These are phyloP conservation scores for Cucumis melo DNA, from an alignment of 306 rosid species.

Conservation along the genomic window DNA sequence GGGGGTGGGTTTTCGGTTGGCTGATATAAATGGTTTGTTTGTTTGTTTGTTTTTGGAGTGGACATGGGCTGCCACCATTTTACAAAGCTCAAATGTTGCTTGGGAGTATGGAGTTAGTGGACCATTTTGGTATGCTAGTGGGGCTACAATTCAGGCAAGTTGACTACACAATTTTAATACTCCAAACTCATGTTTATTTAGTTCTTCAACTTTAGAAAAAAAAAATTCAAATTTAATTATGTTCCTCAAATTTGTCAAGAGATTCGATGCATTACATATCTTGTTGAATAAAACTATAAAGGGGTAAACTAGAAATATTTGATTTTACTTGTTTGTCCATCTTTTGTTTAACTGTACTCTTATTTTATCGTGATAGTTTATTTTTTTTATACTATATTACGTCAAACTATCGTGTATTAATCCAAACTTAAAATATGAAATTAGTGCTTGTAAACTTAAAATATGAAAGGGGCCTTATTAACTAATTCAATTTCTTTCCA, in stretches of 20 bases:
- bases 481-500: too few species aligned
- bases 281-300: not conserved
- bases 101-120: conserved; percentile 95
- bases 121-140: conserved; percentile 98
- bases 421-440: too few species aligned
- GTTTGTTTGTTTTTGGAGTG: conserved; percentile 39
- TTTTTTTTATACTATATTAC: too few species aligned
- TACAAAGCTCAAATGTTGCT: conserved; percentile 93
- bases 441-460: too few species aligned
- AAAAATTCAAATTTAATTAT: not conserved
- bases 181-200: not conserved
- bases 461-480: too few species aligned
- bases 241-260: not conserved
- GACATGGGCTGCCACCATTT: conserved; percentile 95
- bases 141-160: conserved; percentile 86
- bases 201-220: not conserved
- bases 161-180: not conserved
- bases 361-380: not conserved
- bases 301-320: too few species aligned
- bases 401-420: not conserved
- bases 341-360: not conserved
- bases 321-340: too few species aligned
- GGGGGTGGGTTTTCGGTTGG: not conserved
- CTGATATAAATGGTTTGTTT: conserved; percentile 9
- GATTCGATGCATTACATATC: not conserved